Base-by-base conservation (phyloP, 2,329 filamentous ascomycete genomes). In the Fusarium stilboides region DNA sequence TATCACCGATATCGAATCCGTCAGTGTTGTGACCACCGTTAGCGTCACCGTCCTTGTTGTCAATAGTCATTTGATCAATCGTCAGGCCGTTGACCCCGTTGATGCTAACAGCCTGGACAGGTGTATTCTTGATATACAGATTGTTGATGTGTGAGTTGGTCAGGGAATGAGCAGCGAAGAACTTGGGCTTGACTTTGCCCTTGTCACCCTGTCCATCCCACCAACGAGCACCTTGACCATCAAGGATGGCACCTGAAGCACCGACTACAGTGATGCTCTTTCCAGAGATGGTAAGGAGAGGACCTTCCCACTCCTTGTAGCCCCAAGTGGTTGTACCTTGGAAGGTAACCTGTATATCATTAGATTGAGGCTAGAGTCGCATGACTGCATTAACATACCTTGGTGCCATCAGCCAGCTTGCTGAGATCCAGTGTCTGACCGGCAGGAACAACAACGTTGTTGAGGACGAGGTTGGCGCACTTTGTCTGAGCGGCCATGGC, bases 1-100 rank as follows among this genome's bases (percentile, higher is more conserved):
- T 86, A 39, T 76, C 78, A 52, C 85, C 83, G 60, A 89, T 82
- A 65, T 89, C 86, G 70, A 89, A 89, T 3, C 82, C 87, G 69
- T 89, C 87, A 1, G 86, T 89, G 78, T 89, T 89, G 68, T 85
- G 76, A 28, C 76, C 78, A 10, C 74, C 73, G 19, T 66, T 71
- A 9, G 72, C 49, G 58, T 81, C 77, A n/a, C 80, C 80, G 15
- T 63, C 76, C 3, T 74, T 72, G 68, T 78, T 80, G 58, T 83
- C 77, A 9, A 83, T 77, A 19, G 70, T 80, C 62, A 83, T 74
- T 43, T 74, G 70, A n/a, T 70, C 77, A 7, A 83, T 71, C 8
- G 71, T 76, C 7, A 83, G 71, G 37, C 76, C 73, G 9, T 75
- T 77, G 37, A 62, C 74, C 19, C 67, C 64, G 56, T 75, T 78